Percentiles rank a stretch among this genome's conserved stretches.
Evolutionary conservation across 805 yeast genomes (phyloP).

Genomic region (Jamesozyma rosinii): DNA sequence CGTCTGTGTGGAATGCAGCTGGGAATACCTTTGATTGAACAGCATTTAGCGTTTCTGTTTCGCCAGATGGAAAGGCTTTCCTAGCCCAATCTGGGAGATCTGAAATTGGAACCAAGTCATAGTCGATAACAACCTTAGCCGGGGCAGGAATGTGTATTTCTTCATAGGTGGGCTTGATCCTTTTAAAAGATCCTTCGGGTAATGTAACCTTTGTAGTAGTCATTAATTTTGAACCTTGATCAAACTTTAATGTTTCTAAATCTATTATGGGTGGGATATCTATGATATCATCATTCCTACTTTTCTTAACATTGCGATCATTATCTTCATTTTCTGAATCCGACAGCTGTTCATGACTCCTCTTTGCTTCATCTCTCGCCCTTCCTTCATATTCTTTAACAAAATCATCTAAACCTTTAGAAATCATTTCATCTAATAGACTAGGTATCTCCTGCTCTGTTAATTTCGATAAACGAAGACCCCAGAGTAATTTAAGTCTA

Average conservation of each 20-base stretch:
- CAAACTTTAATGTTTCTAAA: slow-evolving; percentile 53
- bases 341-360: slow-evolving; percentile 2
- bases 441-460: slow-evolving; percentile 30
- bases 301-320: slow-evolving; percentile 8
- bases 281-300: slow-evolving; percentile 21
- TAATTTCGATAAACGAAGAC: slow-evolving; percentile 37
- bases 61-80: slow-evolving; percentile 58
- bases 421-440: slow-evolving; percentile 38
- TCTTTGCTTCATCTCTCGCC: slow-evolving; percentile 2
- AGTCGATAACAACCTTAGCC: slow-evolving; percentile 34
- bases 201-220: slow-evolving; percentile 58
- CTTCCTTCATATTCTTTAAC: slow-evolving; percentile 35
- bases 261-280: slow-evolving; percentile 38
- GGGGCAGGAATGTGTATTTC: slow-evolving; percentile 93
- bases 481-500: slow-evolving; percentile 45
- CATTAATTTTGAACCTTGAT: slow-evolving; percentile 63
- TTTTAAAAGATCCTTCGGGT: slow-evolving; percentile 78
- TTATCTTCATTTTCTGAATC: slow-evolving; percentile 4
- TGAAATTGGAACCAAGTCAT: slow-evolving; percentile 44
- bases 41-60: slow-evolving; percentile 61
- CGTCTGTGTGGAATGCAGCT: slow-evolving; percentile 60
- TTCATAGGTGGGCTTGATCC: slow-evolving; percentile 66
- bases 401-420: slow-evolving; percentile 34
- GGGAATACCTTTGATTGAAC: slow-evolving; percentile 80
- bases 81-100: slow-evolving; percentile 78